Base-by-base conservation (phyloP, 164 flowering plant species). In the Amborella trichopoda region DNA sequence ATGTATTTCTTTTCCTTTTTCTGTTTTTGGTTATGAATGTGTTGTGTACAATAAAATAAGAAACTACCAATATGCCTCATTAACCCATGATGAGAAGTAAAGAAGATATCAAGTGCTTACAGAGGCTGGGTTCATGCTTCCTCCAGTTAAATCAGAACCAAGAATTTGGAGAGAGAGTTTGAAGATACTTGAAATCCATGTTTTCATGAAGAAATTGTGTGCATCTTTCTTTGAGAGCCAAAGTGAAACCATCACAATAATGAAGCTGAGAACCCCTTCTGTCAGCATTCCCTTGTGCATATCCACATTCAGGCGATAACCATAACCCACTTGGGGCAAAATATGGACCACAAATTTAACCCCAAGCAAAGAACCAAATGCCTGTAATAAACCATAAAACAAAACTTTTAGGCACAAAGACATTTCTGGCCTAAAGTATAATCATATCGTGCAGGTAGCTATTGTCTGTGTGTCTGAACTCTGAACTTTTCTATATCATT, bases 81-180 rank as follows among this genome's bases (percentile, higher is more conserved):
- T n/a, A n/a, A n/a, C n/a, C n/a, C n/a, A n/a, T n/a, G n/a, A n/a
- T n/a, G n/a, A 21, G 20, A n/a, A 38, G 41, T 2, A 17, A n/a
- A 34, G 16, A 13, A 20, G 53, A 64, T 5, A 14, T 6, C 10
- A 5, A 14, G 16, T 37, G 19, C 97, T 77, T 75, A 86, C 96
- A 54, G 98, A 68, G 41, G 98, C 98, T 4, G 98, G 98, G 68
- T 91, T 91, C 98, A 91, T 86, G 60, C 71, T 64, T 51, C 96
- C 98, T 19, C 98, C 98, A 0, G 98, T 91, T 6, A 91, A 68
- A 64, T 91, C 98, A 48, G 96, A 80, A 22, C 98, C 96, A 27
- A 91, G 76, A 30, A 81, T 74, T 38, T 91, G 86, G 65, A 91
- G 93, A 28, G 83, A 21, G n/a, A 87, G 67, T 60, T 91, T 91